Conservation (phyloP, 768 basidiomycete genomes). For the Piloderma croceum region DNA sequence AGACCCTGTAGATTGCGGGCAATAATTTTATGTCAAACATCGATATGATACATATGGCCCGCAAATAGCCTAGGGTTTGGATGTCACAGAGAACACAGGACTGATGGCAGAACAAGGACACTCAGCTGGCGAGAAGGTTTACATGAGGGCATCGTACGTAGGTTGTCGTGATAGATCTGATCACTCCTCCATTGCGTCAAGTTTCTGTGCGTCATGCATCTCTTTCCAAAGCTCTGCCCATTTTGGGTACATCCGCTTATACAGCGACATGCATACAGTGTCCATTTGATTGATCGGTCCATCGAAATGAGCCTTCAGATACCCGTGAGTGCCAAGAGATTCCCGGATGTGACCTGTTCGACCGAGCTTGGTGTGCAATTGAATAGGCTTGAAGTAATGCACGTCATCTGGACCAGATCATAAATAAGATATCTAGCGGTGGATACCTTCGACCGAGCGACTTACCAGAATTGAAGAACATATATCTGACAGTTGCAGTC, state of each 20-base stretch:
- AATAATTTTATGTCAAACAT: no score
- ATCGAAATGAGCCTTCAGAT: constrained; percentile 81
- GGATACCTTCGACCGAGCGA: constrained; percentile 1
- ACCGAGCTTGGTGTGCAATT: constrained; percentile 88
- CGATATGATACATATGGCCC: no score
- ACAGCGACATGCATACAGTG: constrained; percentile 90
- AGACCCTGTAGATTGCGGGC: no score
- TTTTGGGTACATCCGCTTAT: constrained; percentile 91
- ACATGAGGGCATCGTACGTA: no score
- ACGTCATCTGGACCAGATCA: constrained; percentile 59
- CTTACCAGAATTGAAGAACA: constrained; percentile 91
- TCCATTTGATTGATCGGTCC: constrained; percentile 95
- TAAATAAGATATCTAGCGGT: constrained; percentile 8
- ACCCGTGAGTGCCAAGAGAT: constrained; percentile 91
- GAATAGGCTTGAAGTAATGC: constrained; percentile 88
- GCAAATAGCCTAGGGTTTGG: no score
- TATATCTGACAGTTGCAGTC: constrained; percentile 94
- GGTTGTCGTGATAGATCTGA: no score
- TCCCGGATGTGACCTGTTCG: constrained; percentile 85
- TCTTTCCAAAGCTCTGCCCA: constrained; percentile 61
- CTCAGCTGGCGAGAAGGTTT: no score
- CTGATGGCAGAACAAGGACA: no score
- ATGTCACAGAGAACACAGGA: no score
- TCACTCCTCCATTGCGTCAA: constrained; percentile 9
- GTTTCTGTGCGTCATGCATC: constrained; percentile 33